A percentile compares a stretch with the other conserved stretches of the same genome.
Conservation (phyloP, 345 rosid genomes). For the Carallia pectinifolia region DNA sequence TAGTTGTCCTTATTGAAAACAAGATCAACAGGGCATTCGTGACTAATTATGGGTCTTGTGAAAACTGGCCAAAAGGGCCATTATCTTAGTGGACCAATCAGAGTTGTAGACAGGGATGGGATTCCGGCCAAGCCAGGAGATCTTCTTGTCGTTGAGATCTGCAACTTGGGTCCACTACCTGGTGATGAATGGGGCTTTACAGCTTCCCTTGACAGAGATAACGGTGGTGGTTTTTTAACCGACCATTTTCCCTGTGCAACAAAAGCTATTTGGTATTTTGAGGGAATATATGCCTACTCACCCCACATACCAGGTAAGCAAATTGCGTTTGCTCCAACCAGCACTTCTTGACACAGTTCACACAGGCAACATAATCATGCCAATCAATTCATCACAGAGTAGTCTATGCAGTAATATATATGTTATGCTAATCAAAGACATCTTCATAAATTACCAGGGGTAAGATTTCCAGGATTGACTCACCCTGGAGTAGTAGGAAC, state of each 20-base stretch:
- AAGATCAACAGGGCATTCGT: neutral
- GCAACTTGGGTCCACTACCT: slow-evolving; percentile 82
- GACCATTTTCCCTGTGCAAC: slow-evolving; percentile 89
- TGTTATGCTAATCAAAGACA: slow-evolving; percentile 2
- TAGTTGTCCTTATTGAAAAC: neutral
- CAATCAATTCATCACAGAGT: too few relatives aligned
- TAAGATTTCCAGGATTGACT: slow-evolving; percentile 81
- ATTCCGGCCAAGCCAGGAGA: slow-evolving; percentile 73
- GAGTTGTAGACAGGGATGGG: slow-evolving; percentile 61
- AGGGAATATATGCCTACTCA: slow-evolving; percentile 87
- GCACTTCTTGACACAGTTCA: too few relatives aligned
- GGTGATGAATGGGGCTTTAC: slow-evolving; percentile 94
- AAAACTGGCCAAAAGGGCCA: slow-evolving; percentile 44
- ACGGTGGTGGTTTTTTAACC: slow-evolving; percentile 85
- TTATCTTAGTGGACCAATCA: slow-evolving; percentile 76
- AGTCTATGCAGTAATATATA: neutral
- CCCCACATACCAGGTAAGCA: slow-evolving; percentile 75
- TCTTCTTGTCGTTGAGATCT: slow-evolving; percentile 77
- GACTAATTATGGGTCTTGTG: neutral
- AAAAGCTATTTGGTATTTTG: slow-evolving; percentile 93
- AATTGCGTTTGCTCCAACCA: neutral
- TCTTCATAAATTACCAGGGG: slow-evolving; percentile 46
- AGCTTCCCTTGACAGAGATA: slow-evolving; percentile 76
- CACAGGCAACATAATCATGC: too few relatives aligned
- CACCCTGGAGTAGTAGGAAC: slow-evolving; percentile 89